Base-by-base conservation (phyloP, 139 green algal genomes). In the Micractinium sp. region DNA sequence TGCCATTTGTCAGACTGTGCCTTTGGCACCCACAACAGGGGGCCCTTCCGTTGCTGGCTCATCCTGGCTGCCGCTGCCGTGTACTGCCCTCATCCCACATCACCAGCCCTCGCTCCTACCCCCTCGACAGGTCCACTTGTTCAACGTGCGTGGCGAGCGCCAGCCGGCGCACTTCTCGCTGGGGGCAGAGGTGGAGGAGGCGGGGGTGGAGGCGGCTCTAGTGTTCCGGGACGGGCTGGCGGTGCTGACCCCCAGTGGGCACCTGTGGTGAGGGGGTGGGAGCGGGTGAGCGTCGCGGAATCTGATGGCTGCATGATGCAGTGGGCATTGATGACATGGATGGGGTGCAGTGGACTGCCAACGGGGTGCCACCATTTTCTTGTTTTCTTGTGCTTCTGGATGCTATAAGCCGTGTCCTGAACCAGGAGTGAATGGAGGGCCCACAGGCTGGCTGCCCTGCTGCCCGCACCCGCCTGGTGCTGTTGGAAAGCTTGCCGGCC, bases 201-300 rank as follows among this genome's bases (percentile, higher is more conserved):
- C 97, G 38, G 94, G 95, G 31, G 79, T 98, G 61, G 87, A 87
- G 1, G 61, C 89, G 0, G 93, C 89, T 15, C 19, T 67, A 9
- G 66, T 98, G 14, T 95, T 91, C 36, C 86, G 87, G 33, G 90
- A 90, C 85, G 94, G 94, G 31, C 66, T 98, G 3, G 94, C 96
- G 0, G 93, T 92, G 15, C 82, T 96, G n/a, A 96, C 96, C 9
- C 79, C 39, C 23, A 25, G n/a, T 9, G 85, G 90, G 33, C 86
- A 89, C 85, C 90, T 95, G 23, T 94, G 93, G 85, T 88, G 79
- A 35, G 29, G 19, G 31, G 3, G 33, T 84, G 56, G 31, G 35
- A 13, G 14, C 35, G 13, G 78, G 23, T 69, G 20, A 38, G n/a
- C n/a, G 15, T 35, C 33, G 4, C 15, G 1, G 33, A 16, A 66